Evolutionary conservation across 495 filamentous ascomycete species (phyloP), one percentile per base, ranked within the genome.

Genomic region (Hypoxylon perforatum): DNA sequence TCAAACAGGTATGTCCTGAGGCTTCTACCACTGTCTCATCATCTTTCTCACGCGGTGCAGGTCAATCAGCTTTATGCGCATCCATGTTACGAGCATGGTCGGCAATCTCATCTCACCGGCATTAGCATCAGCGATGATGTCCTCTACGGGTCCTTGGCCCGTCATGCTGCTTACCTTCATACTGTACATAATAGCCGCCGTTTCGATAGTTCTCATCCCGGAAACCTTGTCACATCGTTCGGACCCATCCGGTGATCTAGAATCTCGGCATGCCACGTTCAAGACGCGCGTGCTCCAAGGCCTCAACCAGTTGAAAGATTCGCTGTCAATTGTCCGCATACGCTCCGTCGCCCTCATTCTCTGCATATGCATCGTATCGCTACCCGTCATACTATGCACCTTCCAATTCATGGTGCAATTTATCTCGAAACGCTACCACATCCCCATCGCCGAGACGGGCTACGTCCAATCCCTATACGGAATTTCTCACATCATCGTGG

Each of bases 101-200:
- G 83, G 80, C n/a, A 83, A 84, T 44, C 79, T 73, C 25, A 39
- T 84, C 9, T 82, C 82, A 0, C 85, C 82, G 15, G 80, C 85
- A 6, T 47, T 87, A 1, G 81, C 84, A 14, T 84, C 86, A 2
- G 78, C 76, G 65, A 71, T 89, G 35, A 90, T 90, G 87, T 65
- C 76, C 3, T 60, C 78, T 47, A 80, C 84, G 30, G 85, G 84
- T 0, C 89, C 87, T 81, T 80, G 86, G 38, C 83, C 87, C 0
- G 53, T 82, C 11, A 35, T 87, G 14, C 63, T 82, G 2, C 80
- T 86, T 1, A 19, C 72, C 4, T 48, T 67, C 28, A 6, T 66
- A 0, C 52, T 79, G 30, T 65, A 35, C 0, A 18, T 75, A 3
- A 5, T 77, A 17, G 76, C 77, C n/a, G 53, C 58, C 17, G 23